Evolutionary conservation across 148 eudicot genomes (phyloP).

Genomic region (Camellia japonica): DNA sequence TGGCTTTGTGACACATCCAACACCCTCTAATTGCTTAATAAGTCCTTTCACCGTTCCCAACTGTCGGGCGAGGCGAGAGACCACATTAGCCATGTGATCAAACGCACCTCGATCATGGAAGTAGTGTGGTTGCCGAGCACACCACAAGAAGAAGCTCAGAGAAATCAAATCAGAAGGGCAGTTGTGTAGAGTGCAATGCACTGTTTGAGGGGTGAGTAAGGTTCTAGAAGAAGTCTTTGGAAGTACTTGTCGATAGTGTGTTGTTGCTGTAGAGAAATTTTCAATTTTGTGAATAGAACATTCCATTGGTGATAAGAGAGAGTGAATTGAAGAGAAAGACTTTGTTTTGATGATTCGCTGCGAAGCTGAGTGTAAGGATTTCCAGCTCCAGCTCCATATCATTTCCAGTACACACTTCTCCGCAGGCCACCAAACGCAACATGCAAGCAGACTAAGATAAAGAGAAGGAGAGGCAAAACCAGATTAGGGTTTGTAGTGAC

Average conservation of each 20-base stretch:
- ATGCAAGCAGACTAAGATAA: too few relatives aligned
- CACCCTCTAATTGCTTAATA: conserved; percentile 26
- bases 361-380: neutral
- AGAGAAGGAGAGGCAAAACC: too few relatives aligned
- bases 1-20: conserved; percentile 41
- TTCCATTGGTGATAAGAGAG: neutral
- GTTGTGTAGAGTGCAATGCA: conserved; percentile 39
- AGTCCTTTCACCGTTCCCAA: conserved; percentile 23
- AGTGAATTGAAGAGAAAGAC: conserved; percentile 1
- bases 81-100: conserved; percentile 33
- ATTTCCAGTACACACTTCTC: conserved; percentile 7
- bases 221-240: neutral
- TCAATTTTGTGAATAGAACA: neutral
- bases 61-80: conserved; percentile 27
- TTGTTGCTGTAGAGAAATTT: neutral
- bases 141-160: conserved; percentile 52
- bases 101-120: conserved; percentile 42
- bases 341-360: neutral
- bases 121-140: conserved; percentile 48
- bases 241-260: neutral
- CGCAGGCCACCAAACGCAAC: neutral
- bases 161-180: conserved; percentile 49
- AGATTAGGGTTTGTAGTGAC: too few relatives aligned
- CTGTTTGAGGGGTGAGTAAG: conserved; percentile 28
- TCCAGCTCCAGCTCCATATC: conserved; percentile 15